A percentile compares a stretch with the other conserved stretches of the same genome.
These are phyloP conservation scores for Leccinellum albellum DNA, from an alignment of 768 basidiomycete genomes.

Conservation along the genomic window DNA sequence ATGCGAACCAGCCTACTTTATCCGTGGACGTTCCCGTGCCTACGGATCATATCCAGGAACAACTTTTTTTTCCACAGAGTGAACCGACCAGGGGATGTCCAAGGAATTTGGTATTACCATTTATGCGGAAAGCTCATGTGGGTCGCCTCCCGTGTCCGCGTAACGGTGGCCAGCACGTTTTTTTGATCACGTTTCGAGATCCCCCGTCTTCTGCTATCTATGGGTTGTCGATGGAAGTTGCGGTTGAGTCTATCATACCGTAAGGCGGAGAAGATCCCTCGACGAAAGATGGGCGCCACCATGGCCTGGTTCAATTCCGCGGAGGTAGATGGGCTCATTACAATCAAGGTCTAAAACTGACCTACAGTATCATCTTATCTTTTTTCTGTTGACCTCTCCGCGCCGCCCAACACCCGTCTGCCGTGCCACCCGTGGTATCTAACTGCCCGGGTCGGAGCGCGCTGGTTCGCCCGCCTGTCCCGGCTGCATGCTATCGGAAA, in stretches of 20 bases:
- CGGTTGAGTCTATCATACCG: conserved; percentile 1
- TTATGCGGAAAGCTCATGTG: neutral
- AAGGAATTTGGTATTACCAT: neutral
- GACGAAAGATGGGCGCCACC: neutral
- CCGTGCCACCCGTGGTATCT: neutral
- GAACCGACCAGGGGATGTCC: neutral
- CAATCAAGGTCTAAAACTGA: conserved; percentile 14
- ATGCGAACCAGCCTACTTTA: neutral
- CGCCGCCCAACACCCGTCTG: conserved; percentile 21
- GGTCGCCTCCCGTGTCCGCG: conserved; percentile 1
- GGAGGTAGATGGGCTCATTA: conserved; percentile 9
- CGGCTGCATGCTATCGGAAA: neutral
- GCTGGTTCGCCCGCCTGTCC: conserved; percentile 7
- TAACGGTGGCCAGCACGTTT: conserved; percentile 7
- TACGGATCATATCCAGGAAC: conserved; percentile 19
- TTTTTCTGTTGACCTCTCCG: conserved; percentile 12
- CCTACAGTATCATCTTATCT: conserved; percentile 24
- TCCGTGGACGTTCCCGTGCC: neutral
- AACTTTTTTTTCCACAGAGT: neutral
- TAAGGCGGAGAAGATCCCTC: conserved; percentile 4
- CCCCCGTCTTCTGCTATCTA: neutral
- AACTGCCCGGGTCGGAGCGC: neutral
- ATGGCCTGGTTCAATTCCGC: conserved; percentile 17
- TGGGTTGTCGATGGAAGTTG: neutral
- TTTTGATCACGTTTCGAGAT: neutral